Evolutionary conservation across 2,329 filamentous ascomycete species (phyloP).

Genomic region (Alternaria consortialis): DNA sequence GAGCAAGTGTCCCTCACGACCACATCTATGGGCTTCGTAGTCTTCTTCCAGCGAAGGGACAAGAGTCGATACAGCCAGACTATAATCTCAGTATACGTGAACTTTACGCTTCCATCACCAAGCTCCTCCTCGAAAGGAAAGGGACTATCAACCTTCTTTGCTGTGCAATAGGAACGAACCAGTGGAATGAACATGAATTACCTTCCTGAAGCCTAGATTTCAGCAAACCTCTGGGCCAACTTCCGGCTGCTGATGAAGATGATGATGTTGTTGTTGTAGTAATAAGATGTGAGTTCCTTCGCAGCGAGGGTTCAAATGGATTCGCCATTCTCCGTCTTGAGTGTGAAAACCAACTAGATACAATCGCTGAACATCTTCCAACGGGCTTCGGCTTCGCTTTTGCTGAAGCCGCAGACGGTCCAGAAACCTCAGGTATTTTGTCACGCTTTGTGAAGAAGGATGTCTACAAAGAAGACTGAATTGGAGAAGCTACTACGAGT

Average conservation of each 20-base stretch:
- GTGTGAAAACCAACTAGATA: background rate
- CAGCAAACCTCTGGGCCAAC: background rate
- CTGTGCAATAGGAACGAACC: background rate
- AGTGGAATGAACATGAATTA: no score
- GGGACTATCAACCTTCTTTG: background rate
- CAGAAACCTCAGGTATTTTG: no score
- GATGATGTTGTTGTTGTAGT: background rate
- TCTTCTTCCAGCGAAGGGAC: no score
- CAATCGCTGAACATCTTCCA: background rate
- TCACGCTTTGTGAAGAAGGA: no score
- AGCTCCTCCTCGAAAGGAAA: background rate
- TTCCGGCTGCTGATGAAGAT: background rate
- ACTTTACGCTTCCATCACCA: background rate
- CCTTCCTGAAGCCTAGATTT: background rate
- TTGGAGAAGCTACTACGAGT: no score
- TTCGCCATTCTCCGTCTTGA: background rate
- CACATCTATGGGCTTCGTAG: no score
- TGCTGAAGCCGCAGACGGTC: no score
- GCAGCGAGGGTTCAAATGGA: background rate
- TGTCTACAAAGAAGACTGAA: no score
- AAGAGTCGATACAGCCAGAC: no score
- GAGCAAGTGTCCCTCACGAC: no score
- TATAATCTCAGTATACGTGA: no score
- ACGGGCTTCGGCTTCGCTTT: no score
- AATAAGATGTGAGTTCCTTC: background rate